Conservation (phyloP, 1,284 basidiomycete genomes). For the Fomes fomentarius region DNA sequence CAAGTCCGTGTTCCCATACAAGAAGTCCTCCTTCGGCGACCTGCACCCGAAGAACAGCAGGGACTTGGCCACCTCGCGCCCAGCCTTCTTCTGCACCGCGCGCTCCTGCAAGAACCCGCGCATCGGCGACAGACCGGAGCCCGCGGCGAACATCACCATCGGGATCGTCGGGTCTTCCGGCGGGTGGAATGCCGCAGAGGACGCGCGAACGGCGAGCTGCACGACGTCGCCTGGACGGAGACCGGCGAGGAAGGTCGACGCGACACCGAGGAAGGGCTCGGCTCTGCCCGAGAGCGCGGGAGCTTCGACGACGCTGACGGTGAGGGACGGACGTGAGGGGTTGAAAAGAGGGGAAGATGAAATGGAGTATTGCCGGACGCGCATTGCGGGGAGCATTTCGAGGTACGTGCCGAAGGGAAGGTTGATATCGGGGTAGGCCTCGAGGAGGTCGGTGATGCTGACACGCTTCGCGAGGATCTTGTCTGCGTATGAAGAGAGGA, state of each 20-base stretch:
- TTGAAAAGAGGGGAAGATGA: constrained; percentile 55
- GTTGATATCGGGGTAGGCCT: constrained; percentile 42
- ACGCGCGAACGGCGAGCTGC: constrained; percentile 48
- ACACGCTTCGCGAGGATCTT: constrained; percentile 42
- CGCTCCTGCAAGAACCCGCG: constrained; percentile 58
- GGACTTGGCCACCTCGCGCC: constrained; percentile 45
- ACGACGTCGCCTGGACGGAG: constrained; percentile 47
- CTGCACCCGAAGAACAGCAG: constrained; percentile 57
- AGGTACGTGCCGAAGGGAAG: constrained; percentile 46
- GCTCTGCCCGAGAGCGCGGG: constrained; percentile 38
- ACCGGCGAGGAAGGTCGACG: constrained; percentile 49
- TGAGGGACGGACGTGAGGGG: constrained; percentile 47
- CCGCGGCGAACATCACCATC: constrained; percentile 53
- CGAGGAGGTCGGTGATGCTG: constrained; percentile 50
- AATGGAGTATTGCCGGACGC: constrained; percentile 55
- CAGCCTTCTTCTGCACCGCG: constrained; percentile 48
- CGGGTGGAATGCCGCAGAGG: constrained; percentile 48
- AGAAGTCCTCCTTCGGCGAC: constrained; percentile 44
- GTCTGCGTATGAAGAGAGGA: constrained; percentile 37
- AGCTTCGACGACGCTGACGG: constrained; percentile 47
- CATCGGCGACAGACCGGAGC: constrained; percentile 56
- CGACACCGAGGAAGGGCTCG: constrained; percentile 49
- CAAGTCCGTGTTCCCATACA: constrained; percentile 48
- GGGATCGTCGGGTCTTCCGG: constrained; percentile 46
- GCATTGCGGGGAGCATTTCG: constrained; percentile 50